Evolutionary conservation across 2,329 filamentous ascomycete genomes (phyloP), one percentile per base, ranked within the genome.

Genomic region (Teratosphaeria gauchensis): DNA sequence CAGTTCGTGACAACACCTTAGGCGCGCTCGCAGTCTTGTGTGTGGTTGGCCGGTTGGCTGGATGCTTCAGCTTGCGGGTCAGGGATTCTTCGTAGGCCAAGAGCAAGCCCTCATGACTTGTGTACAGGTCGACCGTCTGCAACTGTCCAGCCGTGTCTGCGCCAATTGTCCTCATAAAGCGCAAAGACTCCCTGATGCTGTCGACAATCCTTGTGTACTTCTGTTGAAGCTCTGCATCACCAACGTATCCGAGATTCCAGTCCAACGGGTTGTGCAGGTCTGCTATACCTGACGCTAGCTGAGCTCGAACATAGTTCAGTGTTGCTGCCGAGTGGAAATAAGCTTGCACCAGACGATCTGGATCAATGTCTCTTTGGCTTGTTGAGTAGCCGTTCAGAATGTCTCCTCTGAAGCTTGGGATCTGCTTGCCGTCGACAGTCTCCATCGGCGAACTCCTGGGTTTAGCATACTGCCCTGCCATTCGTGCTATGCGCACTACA

Each of bases 381-480:
- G 84, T 76, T 42, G 84, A 82, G 75, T 87, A 96, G 30, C 92
- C 92, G 71, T 99, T 99, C 63, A 99, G 80, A 61, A 97, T 97
- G 67, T 99, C 94, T 16, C 94, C 94, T 56, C 94, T 82, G 80
- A 97, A 99, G 51, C 89, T 94, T 3, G 90, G 89, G 57, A 96
- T 87, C 69, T 90, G 84, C 60, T 84, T 83, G 56, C 91, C 92
- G 63, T 95, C 79, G 55, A 95, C 78, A 1, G 85, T 82, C 77
- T 99, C 94, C 42, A 85, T 92, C 0, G 92, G 89, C 66, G 87
- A 95, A 3, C 90, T 96, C 58, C 94, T 81, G 2, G 92, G 94
- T 76, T 99, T 99, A 32, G 94, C 94, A 70, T 96, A 99, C 79
- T 99, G 94, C 3, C 94, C 94, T 12, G 94, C 94, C 85, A 97